Evolutionary conservation across 768 basidiomycete genomes (phyloP), one percentile per base, ranked within the genome.

Genomic region (Suillus weaverae): DNA sequence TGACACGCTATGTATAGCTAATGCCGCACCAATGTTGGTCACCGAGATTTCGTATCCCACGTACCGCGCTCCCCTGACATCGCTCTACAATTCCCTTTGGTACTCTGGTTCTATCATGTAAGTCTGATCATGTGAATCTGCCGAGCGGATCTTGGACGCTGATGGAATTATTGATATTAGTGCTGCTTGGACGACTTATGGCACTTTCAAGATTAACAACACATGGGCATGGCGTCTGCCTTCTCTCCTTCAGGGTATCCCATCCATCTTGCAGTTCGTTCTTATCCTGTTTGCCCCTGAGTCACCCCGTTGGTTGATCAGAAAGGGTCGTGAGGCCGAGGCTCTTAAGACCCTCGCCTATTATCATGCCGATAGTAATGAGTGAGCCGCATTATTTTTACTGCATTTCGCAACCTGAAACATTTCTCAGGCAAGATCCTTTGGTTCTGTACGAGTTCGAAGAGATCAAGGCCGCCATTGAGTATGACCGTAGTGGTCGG

Each of bases 181-280:
- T 66, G 87, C 92, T 43, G 91, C 91, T n/a, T 94, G 92, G 94
- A 81, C 89, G 0, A 91, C 91, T 1, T 95, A 86, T 72, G 92
- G 92, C 30, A 90, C 92, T 16, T 89, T 91, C 81, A 83, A 84
- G 74, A 86, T 93, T 61, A 65, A 74, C 60, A 85, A 70, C 70
- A 84, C 86, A 30, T 94, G 90, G 90, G 79, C 90, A 33, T 95
- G 94, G 93, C 89, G 95, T 70, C 81, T 92, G 61, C 92, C 92
- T 22, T 92, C 91, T 18, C 73, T 85, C 38, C 80, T 92, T 22
- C 91, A 95, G 78, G 88, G 78, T 60, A 71, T 89, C 51, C 91
- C 91, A 3, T 87, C 92, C 4, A 64, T 90, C 64, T 62, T 89
- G 56, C 91, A 94, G 73, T 72, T 95, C 62, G 60, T 68, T 67